phyloP scores from a whole-genome alignment of 1,284 basidiomycete genomes.

The Amylostereum areolatum region DNA sequence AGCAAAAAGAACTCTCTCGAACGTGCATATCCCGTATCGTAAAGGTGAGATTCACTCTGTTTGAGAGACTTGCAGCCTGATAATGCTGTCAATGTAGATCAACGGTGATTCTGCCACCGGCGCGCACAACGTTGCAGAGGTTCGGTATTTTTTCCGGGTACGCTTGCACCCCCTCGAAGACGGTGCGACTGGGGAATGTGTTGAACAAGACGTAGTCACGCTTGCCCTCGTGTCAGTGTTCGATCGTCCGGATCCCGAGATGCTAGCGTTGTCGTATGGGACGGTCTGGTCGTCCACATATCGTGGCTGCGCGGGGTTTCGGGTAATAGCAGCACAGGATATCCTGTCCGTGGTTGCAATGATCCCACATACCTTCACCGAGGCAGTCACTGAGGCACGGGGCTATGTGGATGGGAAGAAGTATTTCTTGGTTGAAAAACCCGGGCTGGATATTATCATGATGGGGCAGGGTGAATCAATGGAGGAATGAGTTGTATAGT shows the following conservation, averaged over 20 bases:
- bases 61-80: no score
- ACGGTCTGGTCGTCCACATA: slow-evolving; percentile 4
- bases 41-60: slow-evolving; percentile 11
- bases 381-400: no score
- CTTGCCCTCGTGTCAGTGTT: slow-evolving; percentile 10
- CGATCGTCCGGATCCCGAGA: neutral
- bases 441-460: no score
- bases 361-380: slow-evolving; percentile 5
- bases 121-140: neutral
- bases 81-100: no score
- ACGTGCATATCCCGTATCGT: slow-evolving; percentile 10
- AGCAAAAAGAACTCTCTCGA: neutral
- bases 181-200: no score
- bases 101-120: neutral
- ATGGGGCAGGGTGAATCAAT: no score
- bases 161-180: neutral
- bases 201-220: neutral
- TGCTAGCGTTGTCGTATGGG: neutral
- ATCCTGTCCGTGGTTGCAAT: slow-evolving; percentile 10
- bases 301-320: neutral
- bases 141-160: slow-evolving; percentile 1
- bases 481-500: no score
- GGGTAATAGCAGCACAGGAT: slow-evolving; percentile 5
- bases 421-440: no score
- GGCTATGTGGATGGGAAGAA: no score